Evolutionary conservation across 768 basidiomycete species (phyloP), one percentile per base, ranked within the genome.

Genomic region (Mycena vitilis): DNA sequence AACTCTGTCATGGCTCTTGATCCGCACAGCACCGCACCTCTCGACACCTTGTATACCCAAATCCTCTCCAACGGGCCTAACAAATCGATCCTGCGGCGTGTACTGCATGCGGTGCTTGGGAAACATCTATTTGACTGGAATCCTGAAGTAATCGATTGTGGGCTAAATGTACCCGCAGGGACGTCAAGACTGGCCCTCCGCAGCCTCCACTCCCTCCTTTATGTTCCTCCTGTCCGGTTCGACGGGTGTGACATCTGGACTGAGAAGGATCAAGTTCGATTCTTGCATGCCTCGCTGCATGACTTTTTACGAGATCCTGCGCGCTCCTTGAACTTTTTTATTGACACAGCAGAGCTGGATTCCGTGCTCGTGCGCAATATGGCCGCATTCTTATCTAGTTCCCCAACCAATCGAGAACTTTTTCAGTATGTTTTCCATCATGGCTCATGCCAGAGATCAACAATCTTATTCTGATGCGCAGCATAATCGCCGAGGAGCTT

Each of bases 61-160:
- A 38, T 68, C 38, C 44, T 68, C 8, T 63, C 55, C 1, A 5
- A 36, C 2, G 49, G 59, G 4, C 42, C 60, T 0, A 23, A 68
- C 42, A 18, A 4, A 30, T 10, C 54, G 0, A 22, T 55, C 2
- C 60, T 68, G 6, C 44, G 34, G 8, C 59, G 59, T 1, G 53
- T 66, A 4, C 42, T 68, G 9, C 61, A 62, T 15, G 61, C 56
- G 6, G 23, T 58, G 4, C 23, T 62, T 38, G 12, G 37, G 13
- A 62, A 22, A 4, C 22, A 30, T 1, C 18, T n/a, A n/a, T n/a
- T n/a, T n/a, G n/a, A 49, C 12, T 44, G 47, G 45, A 47, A 62
- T 6, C 53, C 66, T 5, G 66, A 68, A 23, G 66, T 62, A 25
- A 68, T 68, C 12, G 60, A 68, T 34, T 4, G 18, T 11, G 55